Evolutionary conservation across 1,284 basidiomycete species (phyloP).

Genomic region (Cutaneotrichosporon cavernicola): DNA sequence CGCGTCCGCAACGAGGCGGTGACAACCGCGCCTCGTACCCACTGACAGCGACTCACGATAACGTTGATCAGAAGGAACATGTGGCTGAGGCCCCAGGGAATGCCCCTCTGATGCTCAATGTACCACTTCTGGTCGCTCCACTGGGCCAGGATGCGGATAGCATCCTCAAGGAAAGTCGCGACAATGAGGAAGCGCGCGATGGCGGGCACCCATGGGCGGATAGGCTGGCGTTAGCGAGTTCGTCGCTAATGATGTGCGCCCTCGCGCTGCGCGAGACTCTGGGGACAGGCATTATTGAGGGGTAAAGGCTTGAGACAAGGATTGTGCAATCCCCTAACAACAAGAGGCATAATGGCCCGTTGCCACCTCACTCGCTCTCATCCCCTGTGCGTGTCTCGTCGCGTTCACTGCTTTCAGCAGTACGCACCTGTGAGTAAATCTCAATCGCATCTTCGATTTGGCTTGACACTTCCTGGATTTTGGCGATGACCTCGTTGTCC

Average conservation of each 20-base stretch:
- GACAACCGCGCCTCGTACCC: not conserved
- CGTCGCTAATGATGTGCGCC: not conserved
- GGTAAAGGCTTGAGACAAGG: not conserved
- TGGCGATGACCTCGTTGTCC: slow-evolving; percentile 76
- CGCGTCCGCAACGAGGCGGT: not conserved
- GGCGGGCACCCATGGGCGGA: slow-evolving; percentile 90
- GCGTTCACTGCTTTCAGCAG: too few species aligned
- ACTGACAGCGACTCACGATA: slow-evolving; percentile 62
- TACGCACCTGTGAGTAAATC: slow-evolving; percentile 70
- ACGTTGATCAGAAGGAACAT: slow-evolving; percentile 90
- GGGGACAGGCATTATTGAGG: not conserved
- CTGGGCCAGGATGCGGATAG: slow-evolving; percentile 87
- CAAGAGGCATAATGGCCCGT: not conserved
- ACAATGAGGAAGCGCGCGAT: slow-evolving; percentile 97
- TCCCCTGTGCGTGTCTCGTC: not conserved
- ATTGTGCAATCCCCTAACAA: not conserved
- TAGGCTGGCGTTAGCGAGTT: slow-evolving; percentile 56
- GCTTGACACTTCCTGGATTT: slow-evolving; percentile 72
- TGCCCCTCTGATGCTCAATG: slow-evolving; percentile 88
- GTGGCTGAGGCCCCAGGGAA: slow-evolving; percentile 93
- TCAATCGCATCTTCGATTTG: slow-evolving; percentile 91
- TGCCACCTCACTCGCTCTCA: not conserved
- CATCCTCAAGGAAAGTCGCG: slow-evolving; percentile 94
- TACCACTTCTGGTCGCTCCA: slow-evolving; percentile 98
- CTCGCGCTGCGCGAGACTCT: not conserved